Conservation (phyloP, 2,329 filamentous ascomycete species). For the Colletotrichum endophyticum region DNA sequence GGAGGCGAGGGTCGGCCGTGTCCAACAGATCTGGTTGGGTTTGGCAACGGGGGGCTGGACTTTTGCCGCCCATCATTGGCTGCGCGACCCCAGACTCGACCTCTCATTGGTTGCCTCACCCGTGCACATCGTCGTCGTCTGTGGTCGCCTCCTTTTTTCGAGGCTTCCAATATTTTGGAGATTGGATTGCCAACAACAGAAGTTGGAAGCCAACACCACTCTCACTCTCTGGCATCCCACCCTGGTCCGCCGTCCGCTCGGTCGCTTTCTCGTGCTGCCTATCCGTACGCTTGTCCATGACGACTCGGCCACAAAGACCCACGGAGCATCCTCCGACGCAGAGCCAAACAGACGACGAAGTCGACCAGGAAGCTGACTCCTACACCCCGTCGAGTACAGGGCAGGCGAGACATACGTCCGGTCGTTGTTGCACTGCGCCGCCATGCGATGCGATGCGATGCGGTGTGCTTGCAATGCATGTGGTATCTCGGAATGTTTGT, state of each 20-base stretch:
- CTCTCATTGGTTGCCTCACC: slow-evolving; percentile 19
- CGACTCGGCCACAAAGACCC: background rate
- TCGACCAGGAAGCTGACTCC: slow-evolving; percentile 18
- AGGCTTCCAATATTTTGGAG: slow-evolving; percentile 12
- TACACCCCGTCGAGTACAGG: slow-evolving; percentile 8
- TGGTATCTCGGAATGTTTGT: background rate
- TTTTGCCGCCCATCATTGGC: slow-evolving; percentile 7
- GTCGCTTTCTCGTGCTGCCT: background rate
- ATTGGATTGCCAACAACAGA: background rate
- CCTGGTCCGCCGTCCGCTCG: background rate
- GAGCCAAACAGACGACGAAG: background rate
- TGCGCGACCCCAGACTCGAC: background rate
- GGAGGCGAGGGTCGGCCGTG: background rate
- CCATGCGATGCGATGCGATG: background rate
- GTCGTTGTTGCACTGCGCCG: background rate
- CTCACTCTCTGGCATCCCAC: background rate
- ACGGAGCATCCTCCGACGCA: slow-evolving; percentile 9
- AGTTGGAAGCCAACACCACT: background rate
- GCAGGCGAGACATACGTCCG: background rate
- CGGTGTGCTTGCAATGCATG: slow-evolving; percentile 6
- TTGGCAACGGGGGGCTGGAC: slow-evolving; percentile 14
- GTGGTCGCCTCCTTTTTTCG: slow-evolving; percentile 19
- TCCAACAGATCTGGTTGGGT: slow-evolving; percentile 11
- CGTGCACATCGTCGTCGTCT: slow-evolving; percentile 7
- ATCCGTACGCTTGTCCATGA: background rate